Evolutionary conservation across 805 yeast genomes (phyloP).

Genomic region (Schwanniomyces vanrijiae): DNA sequence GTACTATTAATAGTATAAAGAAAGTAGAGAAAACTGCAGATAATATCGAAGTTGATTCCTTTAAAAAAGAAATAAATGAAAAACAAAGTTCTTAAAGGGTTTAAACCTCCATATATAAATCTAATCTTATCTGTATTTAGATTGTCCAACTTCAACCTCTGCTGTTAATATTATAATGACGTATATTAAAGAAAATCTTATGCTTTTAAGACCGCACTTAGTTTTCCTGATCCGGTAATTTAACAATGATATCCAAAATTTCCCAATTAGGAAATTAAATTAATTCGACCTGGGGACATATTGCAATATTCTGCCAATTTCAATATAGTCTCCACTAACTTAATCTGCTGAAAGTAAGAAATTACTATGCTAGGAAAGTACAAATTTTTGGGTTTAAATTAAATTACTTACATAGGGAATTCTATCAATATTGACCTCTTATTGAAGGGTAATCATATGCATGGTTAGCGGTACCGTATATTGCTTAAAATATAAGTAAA

Average conservation of each 20-base stretch:
- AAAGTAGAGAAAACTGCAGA: background rate
- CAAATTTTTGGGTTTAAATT: background rate
- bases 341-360: background rate
- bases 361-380: slow-evolving; percentile 5
- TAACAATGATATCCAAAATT: slow-evolving; percentile 2
- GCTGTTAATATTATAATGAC: too few relatives aligned
- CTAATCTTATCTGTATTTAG: too few relatives aligned
- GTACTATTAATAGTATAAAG: background rate
- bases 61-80: too few relatives aligned
- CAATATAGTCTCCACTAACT: slow-evolving; percentile 1
- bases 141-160: too few relatives aligned
- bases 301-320: slow-evolving; percentile 1
- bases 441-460: background rate
- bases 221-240: slow-evolving; percentile 4
- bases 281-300: background rate
- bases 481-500: background rate
- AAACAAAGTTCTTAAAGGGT: too few relatives aligned
- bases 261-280: slow-evolving; percentile 11
- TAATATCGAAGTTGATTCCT: background rate
- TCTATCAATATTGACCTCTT: background rate
- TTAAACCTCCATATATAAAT: too few relatives aligned
- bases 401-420: slow-evolving; percentile 2
- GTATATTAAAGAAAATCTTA: too few relatives aligned
- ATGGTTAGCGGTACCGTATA: background rate
- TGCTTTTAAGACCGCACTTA: background rate